phyloP scores from a whole-genome alignment of 164 flowering plant species.

The Echeveria elegans region DNA sequence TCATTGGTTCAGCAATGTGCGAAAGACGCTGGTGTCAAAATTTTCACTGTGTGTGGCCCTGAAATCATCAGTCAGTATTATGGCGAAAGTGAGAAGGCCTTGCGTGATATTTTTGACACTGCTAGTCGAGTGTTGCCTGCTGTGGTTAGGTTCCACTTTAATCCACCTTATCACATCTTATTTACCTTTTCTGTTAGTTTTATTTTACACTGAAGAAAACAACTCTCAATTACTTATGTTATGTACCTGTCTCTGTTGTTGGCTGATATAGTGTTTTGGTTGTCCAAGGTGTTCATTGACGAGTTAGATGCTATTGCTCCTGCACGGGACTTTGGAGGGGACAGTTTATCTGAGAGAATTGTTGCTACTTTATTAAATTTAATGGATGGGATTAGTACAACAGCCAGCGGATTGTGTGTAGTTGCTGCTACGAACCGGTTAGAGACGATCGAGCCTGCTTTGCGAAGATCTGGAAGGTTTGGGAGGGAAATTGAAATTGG shows the following conservation, averaged over 20 bases:
- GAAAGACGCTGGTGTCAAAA: constrained; percentile 65
- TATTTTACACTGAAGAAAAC: background rate
- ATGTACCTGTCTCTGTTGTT: background rate
- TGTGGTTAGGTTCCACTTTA: constrained; percentile 45
- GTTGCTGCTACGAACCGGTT: constrained; percentile 86
- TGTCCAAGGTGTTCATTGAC: constrained; percentile 81
- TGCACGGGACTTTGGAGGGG: constrained; percentile 80
- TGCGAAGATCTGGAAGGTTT: constrained; percentile 89
- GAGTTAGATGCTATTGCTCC: constrained; percentile 99
- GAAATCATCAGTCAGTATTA: constrained; percentile 64
- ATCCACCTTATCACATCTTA: background rate
- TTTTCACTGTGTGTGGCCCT: constrained; percentile 80
- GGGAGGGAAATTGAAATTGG: constrained; percentile 94
- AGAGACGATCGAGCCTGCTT: constrained; percentile 86
- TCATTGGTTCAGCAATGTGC: constrained; percentile 68
- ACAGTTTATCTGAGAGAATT: constrained; percentile 79
- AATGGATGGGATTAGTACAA: constrained; percentile 77
- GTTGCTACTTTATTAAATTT: constrained; percentile 78
- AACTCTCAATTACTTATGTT: too few relatives aligned
- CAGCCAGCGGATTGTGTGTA: constrained; percentile 50
- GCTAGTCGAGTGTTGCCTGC: constrained; percentile 74
- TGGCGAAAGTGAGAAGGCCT: constrained; percentile 85
- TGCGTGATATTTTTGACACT: constrained; percentile 60
- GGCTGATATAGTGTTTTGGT: background rate
- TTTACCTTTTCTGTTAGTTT: background rate